Evolutionary conservation across 176 grass and related monocot genomes (phyloP).

Genomic region (Metroxylon sagu): DNA sequence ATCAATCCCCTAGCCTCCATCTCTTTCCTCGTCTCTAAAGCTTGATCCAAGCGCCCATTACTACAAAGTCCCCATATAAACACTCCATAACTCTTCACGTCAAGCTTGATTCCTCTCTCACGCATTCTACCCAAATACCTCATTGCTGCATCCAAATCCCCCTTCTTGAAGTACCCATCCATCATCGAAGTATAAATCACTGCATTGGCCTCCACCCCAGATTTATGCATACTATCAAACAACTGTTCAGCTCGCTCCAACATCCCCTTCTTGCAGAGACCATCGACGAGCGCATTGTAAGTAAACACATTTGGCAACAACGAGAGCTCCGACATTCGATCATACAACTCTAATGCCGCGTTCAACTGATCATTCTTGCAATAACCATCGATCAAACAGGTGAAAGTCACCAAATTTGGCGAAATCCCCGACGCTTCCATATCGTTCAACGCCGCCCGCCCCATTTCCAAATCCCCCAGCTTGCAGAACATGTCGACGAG

Average conservation of each 20-base stretch:
- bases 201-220: conserved; percentile 1
- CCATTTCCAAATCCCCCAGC: not conserved
- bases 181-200: not conserved
- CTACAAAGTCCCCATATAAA: conserved; percentile 14
- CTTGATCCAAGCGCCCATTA: conserved; percentile 6
- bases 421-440: not conserved
- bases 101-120: not conserved
- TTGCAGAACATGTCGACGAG: conserved; percentile 1
- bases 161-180: conserved; percentile 1
- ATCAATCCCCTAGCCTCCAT: conserved; percentile 5
- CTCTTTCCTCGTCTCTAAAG: conserved; percentile 5
- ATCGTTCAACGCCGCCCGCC: not conserved
- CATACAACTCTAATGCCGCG: not conserved
- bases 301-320: conserved; percentile 3
- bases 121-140: not conserved
- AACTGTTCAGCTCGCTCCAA: conserved; percentile 4
- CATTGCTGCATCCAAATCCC: not conserved
- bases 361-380: conserved; percentile 1
- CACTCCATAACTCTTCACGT: conserved; percentile 1
- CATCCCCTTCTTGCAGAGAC: conserved; percentile 4
- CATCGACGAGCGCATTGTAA: conserved; percentile 1
- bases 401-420: conserved; percentile 13
- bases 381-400: conserved; percentile 4
- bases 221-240: not conserved
- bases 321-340: not conserved